Evolutionary conservation across 2,329 filamentous ascomycete genomes (phyloP).

Genomic region (Neofusicoccum parvum): DNA sequence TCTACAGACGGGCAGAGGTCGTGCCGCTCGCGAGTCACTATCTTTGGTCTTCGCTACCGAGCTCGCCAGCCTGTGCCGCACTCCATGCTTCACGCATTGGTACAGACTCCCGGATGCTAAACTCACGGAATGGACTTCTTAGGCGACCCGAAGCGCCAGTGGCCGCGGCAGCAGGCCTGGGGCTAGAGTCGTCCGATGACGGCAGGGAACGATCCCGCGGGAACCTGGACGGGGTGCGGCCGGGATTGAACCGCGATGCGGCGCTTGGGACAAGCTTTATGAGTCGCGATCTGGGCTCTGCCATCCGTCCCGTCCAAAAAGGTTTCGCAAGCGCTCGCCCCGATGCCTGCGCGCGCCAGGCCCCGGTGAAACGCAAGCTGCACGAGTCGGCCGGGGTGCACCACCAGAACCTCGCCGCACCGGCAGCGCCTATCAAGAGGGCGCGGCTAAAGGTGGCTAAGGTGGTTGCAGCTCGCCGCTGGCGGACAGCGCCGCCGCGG

Average conservation of each 20-base stretch:
- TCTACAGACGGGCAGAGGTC: not conserved
- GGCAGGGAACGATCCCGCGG: constrained; percentile 2
- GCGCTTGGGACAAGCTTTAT: constrained; percentile 4
- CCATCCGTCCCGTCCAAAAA: not conserved
- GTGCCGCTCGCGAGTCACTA: constrained; percentile 1
- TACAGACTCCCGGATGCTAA: not conserved
- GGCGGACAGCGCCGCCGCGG: constrained; percentile 8
- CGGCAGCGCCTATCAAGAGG: not conserved
- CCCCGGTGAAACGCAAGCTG: constrained; percentile 2
- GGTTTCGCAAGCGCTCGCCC: constrained; percentile 1
- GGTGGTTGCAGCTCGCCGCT: not conserved
- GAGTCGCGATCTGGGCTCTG: not conserved
- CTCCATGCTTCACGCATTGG: not conserved
- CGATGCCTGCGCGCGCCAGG: constrained; percentile 2
- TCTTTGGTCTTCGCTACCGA: not conserved
- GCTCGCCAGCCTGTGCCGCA: constrained; percentile 7
- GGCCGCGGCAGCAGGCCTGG: not conserved
- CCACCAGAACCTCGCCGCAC: not conserved
- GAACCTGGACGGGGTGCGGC: not conserved
- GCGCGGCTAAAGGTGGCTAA: not conserved
- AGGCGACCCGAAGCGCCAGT: not conserved
- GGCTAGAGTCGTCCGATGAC: constrained; percentile 2
- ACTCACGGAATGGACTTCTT: not conserved
- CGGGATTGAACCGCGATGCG: not conserved
- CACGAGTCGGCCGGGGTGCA: not conserved